phyloP scores from a whole-genome alignment of 1,139 yeast species.

The Saccharomyces hybrid region DNA sequence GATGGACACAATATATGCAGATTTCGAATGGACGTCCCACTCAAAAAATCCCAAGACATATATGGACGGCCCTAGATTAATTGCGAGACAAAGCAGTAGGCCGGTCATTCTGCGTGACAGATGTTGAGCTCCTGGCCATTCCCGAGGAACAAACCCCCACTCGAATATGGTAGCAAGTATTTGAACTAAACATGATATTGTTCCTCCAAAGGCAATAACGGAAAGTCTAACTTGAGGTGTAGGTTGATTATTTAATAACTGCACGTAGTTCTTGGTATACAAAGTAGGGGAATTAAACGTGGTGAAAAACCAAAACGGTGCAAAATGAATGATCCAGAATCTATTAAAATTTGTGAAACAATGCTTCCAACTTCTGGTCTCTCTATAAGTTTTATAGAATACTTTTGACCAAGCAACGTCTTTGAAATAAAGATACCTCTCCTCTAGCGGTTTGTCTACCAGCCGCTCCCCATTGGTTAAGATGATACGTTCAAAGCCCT shows the following conservation, averaged over 20 bases:
- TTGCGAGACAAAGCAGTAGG: slow-evolving; percentile 37
- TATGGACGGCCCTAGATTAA: slow-evolving; percentile 57
- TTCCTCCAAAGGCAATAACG: slow-evolving; percentile 65
- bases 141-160: slow-evolving; percentile 56
- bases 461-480: slow-evolving; percentile 41
- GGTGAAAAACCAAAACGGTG: slow-evolving; percentile 78
- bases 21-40: slow-evolving; percentile 41
- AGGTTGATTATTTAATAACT: slow-evolving; percentile 56
- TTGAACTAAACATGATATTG: slow-evolving; percentile 58
- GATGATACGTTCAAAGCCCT: slow-evolving; percentile 48
- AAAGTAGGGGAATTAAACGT: slow-evolving; percentile 70
- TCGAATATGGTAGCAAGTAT: slow-evolving; percentile 58
- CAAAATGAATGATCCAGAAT: slow-evolving; percentile 74
- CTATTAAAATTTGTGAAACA: slow-evolving; percentile 69
- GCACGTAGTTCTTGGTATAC: slow-evolving; percentile 57
- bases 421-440: slow-evolving; percentile 45
- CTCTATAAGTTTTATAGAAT: slow-evolving; percentile 67
- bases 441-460: slow-evolving; percentile 38
- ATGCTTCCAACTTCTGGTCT: slow-evolving; percentile 73
- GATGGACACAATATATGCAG: slow-evolving; percentile 48
- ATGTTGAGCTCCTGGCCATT: slow-evolving; percentile 59
- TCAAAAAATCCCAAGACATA: slow-evolving; percentile 52
- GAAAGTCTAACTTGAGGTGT: slow-evolving; percentile 55
- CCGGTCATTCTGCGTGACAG: slow-evolving; percentile 40
- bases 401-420: slow-evolving; percentile 55